Evolutionary conservation across 2,329 filamentous ascomycete species (phyloP).

Genomic region (Aschersonia sp.): DNA sequence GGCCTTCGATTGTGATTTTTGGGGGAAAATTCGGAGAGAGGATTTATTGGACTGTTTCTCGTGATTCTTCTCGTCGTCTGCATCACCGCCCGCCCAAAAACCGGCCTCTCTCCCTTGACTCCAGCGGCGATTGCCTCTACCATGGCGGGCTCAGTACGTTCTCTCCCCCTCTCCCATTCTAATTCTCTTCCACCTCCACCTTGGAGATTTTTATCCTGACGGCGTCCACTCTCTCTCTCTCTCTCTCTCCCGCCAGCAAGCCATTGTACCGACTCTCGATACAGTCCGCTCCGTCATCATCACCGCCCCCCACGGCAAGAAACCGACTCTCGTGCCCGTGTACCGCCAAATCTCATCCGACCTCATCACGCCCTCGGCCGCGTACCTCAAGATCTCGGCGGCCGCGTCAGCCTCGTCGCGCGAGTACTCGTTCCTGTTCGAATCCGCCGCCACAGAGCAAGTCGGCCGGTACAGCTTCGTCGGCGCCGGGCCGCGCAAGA

Average conservation of each 20-base stretch:
- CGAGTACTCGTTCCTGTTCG: constrained; percentile 84
- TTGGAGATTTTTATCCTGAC: background rate
- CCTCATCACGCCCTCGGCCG: constrained; percentile 84
- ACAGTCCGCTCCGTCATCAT: constrained; percentile 28
- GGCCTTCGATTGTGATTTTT: no score
- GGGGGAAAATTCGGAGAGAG: no score
- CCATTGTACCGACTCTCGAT: constrained; percentile 30
- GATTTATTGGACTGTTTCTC: no score
- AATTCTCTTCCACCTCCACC: background rate
- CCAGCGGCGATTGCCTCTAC: background rate
- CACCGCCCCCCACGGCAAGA: constrained; percentile 10
- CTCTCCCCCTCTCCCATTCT: background rate
- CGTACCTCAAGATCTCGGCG: constrained; percentile 81
- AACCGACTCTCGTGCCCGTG: constrained; percentile 64
- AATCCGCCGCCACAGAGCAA: constrained; percentile 86
- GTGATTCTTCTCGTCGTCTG: no score
- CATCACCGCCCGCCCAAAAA: no score
- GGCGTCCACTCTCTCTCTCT: background rate
- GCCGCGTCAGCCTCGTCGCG: constrained; percentile 32
- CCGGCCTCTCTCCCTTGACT: no score
- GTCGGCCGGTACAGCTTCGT: constrained; percentile 95
- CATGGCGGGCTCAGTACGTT: constrained; percentile 16
- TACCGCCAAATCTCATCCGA: constrained; percentile 81
- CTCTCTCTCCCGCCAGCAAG: constrained; percentile 14
- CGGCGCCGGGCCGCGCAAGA: constrained; percentile 64